These are phyloP conservation scores for Lactuca saligna DNA, from an alignment of 129 eudicot species.

Conservation along the genomic window DNA sequence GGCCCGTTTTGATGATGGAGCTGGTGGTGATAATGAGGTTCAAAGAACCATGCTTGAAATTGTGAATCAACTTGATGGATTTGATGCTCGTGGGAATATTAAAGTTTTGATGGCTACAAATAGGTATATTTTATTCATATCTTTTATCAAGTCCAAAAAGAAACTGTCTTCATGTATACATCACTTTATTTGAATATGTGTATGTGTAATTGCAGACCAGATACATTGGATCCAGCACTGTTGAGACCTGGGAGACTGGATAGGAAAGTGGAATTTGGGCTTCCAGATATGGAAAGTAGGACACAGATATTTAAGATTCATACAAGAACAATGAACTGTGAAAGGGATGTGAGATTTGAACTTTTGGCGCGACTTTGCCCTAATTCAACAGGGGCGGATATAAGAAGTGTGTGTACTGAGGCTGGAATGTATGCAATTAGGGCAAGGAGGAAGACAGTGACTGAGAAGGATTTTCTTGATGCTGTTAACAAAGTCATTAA, in stretches of 20 bases:
- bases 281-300: slow-evolving; percentile 93
- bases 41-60: slow-evolving; percentile 99
- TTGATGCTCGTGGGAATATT: slow-evolving; percentile 96
- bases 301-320: slow-evolving; percentile 96
- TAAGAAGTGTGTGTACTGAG: slow-evolving; percentile 93
- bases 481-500: slow-evolving; percentile 96
- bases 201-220: slow-evolving; percentile 56
- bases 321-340: slow-evolving; percentile 96
- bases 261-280: slow-evolving; percentile 91
- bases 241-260: slow-evolving; percentile 94
- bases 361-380: slow-evolving; percentile 98
- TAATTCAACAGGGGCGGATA: slow-evolving; percentile 97
- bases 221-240: slow-evolving; percentile 92
- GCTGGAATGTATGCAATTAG: slow-evolving; percentile 98
- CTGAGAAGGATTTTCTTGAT: slow-evolving; percentile 91
- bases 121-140: slow-evolving; percentile 43
- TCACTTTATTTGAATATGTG: too few species aligned
- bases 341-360: slow-evolving; percentile 89
- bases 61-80: slow-evolving; percentile 97
- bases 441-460: slow-evolving; percentile 88
- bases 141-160: too few species aligned
- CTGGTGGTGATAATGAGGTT: slow-evolving; percentile 96
- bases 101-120: slow-evolving; percentile 98
- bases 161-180: too few species aligned
- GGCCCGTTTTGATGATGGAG: slow-evolving; percentile 94